Conservation (phyloP, 2,329 filamentous ascomycete species). For the Tetracladium maxilliforme region DNA sequence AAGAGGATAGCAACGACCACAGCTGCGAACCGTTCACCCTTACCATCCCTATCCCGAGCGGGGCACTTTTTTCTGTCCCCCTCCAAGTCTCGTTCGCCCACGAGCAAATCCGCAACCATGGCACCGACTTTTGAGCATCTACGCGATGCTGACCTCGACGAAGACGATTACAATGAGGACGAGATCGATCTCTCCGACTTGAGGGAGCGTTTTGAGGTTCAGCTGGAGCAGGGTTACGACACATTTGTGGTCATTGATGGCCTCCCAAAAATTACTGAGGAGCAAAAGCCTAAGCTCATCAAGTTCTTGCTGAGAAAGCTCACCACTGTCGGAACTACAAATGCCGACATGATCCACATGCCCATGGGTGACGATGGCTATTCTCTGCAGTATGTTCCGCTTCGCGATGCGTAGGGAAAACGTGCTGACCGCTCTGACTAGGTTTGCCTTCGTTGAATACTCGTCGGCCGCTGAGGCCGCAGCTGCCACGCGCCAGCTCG, state of each 20-base stretch:
- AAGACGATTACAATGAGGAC: conserved; percentile 77
- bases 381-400: conserved; percentile 59
- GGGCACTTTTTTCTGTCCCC: no score
- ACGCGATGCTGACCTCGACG: conserved; percentile 76
- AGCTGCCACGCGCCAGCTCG: conserved; percentile 76
- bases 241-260: conserved; percentile 95
- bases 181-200: conserved; percentile 94
- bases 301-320: conserved; percentile 95
- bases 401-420: conserved; percentile 2
- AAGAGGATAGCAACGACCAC: no score
- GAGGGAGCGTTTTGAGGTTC: conserved; percentile 86
- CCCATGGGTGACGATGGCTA: conserved; percentile 76
- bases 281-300: conserved; percentile 83
- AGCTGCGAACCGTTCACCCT: no score
- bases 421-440: conserved; percentile 18
- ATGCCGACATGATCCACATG: conserved; percentile 86
- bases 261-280: conserved; percentile 75
- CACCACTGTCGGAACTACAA: conserved; percentile 68
- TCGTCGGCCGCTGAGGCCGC: conserved; percentile 79
- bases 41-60: no score
- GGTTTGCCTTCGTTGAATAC: conserved; percentile 96
- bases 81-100: no score
- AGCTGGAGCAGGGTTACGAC: conserved; percentile 89
- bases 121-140: conserved; percentile 87
- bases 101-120: conserved; percentile 42